Evolutionary conservation across 257 asterid species (phyloP), one percentile per base, ranked within the genome.

Genomic region (Solanum neorickii): DNA sequence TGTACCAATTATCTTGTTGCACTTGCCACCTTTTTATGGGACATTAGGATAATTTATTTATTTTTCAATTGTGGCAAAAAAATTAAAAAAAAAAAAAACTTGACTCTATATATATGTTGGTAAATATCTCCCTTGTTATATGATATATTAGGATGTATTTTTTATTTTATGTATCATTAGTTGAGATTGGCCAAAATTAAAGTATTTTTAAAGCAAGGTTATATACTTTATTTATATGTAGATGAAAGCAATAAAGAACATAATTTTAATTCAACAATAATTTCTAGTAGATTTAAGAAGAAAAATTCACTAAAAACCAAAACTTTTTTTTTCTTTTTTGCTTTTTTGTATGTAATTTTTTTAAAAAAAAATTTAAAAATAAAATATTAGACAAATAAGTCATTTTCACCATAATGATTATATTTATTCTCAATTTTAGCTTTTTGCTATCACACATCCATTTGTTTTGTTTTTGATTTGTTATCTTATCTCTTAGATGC

Each of bases 341-440:
- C 5, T 9, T 23, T 74, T 37, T 41, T 41, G 35, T 77, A 7
- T 6, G 9, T 78, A 78, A 46, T 16, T 20, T 23, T 41, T 39
- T 23, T 12, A 0, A 21, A 6, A 52, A 52, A 52, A 52, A 52
- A 2, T 0, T 15, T 2, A 2, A 5, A 65, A 76, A n/a, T 9
- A 49, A 49, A 15, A 1, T 33, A 5, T 78, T 27, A n/a, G 68
- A 80, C 20, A 47, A 47, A 16, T 29, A 80, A 47, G 84, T 80
- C 42, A 47, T 80, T 80, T 80, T 80, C 84, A 80, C 66, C 66
- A 16, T 80, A 16, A 27, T 47, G 84, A 80, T 80, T 27, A 47
- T 27, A 1, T 80, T 39, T 75, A 75, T 41, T 29, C 12, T 15
- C 18, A 46, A 80, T 13, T 47, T 9, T 47, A 46, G 41, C 37